Conservation (phyloP, 352 stramenopile species). For the Pythium aquatile region DNA sequence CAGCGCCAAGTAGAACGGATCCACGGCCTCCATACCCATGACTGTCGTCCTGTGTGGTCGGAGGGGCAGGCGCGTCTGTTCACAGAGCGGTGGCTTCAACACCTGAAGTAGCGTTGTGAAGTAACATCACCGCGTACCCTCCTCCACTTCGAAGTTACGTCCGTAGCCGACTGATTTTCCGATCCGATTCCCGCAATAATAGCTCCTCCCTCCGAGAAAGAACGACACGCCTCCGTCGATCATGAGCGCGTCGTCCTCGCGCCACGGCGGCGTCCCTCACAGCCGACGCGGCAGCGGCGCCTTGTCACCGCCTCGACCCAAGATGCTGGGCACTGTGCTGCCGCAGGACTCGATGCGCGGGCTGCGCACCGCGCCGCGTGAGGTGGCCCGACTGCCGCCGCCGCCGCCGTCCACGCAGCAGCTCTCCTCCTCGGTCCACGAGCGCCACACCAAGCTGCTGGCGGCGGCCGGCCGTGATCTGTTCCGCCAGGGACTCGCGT, state of each 20-base stretch:
- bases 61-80: constrained; percentile 5
- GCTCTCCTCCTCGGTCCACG: constrained; percentile 1
- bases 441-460: constrained; percentile 33
- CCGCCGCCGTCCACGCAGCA: constrained; percentile 16
- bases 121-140: constrained; percentile 1
- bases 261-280: background rate
- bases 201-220: background rate
- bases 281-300: background rate
- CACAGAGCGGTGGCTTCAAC: constrained; percentile 15
- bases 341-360: constrained; percentile 49
- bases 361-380: constrained; percentile 12
- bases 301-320: constrained; percentile 17
- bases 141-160: background rate
- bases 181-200: constrained; percentile 7
- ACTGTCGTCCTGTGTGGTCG: background rate
- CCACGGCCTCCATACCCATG: constrained; percentile 69
- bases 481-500: constrained; percentile 55
- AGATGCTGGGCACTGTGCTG: constrained; percentile 43
- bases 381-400: constrained; percentile 1
- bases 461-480: constrained; percentile 58
- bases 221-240: background rate
- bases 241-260: background rate
- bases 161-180: background rate
- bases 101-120: constrained; percentile 32
- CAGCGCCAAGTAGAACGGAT: constrained; percentile 87